Percentiles rank a stretch among this genome's conserved stretches.
Conservation (phyloP, 805 yeast genomes). For the Metschnikowia chrysomelidarum region DNA sequence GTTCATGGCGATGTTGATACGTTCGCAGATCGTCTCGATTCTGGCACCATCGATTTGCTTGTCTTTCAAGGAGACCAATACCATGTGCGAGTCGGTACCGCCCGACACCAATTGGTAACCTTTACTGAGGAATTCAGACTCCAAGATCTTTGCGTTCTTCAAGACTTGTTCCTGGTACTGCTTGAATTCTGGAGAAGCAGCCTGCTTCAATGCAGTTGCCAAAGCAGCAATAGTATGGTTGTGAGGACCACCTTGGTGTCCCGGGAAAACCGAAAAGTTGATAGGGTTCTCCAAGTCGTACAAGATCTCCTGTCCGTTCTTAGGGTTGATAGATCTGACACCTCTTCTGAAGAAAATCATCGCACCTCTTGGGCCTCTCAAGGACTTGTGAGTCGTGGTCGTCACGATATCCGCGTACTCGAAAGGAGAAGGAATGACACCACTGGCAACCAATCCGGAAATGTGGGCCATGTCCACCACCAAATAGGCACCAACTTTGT, state of each 20-base stretch:
- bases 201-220: constrained; percentile 96
- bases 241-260: constrained; percentile 99
- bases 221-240: constrained; percentile 98
- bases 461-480: constrained; percentile 98
- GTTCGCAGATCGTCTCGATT: constrained; percentile 92
- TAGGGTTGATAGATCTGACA: constrained; percentile 72
- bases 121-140: constrained; percentile 62
- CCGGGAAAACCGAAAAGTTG: constrained; percentile 99
- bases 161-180: constrained; percentile 87
- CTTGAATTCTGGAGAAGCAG: constrained; percentile 84
- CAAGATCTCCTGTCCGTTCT: constrained; percentile 86
- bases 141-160: constrained; percentile 84
- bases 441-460: constrained; percentile 93
- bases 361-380: constrained; percentile 99
- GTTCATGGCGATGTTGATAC: constrained; percentile 91
- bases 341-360: constrained; percentile 99
- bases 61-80: constrained; percentile 82
- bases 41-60: constrained; percentile 96
- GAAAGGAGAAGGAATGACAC: constrained; percentile 94
- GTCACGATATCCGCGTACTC: constrained; percentile 97
- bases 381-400: constrained; percentile 97
- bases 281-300: constrained; percentile 94
- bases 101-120: constrained; percentile 85
- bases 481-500: constrained; percentile 94
- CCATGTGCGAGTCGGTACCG: constrained; percentile 98